These are phyloP conservation scores for Triticum turgidum DNA, from an alignment of 176 grass and related monocot species.

Conservation along the genomic window DNA sequence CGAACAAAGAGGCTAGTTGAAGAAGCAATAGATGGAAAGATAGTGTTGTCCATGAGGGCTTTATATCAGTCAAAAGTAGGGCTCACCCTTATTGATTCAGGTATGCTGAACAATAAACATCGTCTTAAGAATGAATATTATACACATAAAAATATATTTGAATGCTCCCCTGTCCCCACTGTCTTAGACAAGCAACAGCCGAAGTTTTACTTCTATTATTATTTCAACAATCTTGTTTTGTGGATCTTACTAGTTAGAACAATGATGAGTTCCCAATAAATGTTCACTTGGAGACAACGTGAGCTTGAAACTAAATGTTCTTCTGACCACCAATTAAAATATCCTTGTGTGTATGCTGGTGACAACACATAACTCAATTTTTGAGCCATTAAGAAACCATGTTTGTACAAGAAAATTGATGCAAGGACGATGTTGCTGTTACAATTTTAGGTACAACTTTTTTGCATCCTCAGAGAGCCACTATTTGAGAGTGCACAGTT, in stretches of 20 bases:
- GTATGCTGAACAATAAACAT: slow-evolving; percentile 32
- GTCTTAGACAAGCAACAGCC: not conserved
- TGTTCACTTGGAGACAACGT: not conserved
- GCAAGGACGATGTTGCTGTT: not conserved
- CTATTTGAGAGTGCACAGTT: not conserved
- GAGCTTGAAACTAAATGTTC: not conserved
- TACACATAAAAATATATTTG: slow-evolving; percentile 7
- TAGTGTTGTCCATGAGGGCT: slow-evolving; percentile 91
- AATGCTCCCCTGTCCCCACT: not conserved
- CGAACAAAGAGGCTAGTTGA: slow-evolving; percentile 85
- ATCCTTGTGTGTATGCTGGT: not conserved
- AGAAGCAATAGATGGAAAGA: slow-evolving; percentile 94
- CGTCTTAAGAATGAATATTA: not conserved
- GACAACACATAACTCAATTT: not conserved
- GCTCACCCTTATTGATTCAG: slow-evolving; percentile 84
- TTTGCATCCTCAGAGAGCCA: not conserved
- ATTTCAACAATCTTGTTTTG: slow-evolving; percentile 2
- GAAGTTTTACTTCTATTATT: slow-evolving; percentile 13
- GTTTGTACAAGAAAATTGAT: not conserved
- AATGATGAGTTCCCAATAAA: not conserved
- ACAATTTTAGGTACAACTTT: not conserved
- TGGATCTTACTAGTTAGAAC: not conserved
- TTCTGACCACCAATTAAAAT: not conserved
- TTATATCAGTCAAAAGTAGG: slow-evolving; percentile 96
- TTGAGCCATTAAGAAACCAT: slow-evolving; percentile 7